Conservation (phyloP, 2,329 filamentous ascomycete genomes). For the Diaporthe destruens region DNA sequence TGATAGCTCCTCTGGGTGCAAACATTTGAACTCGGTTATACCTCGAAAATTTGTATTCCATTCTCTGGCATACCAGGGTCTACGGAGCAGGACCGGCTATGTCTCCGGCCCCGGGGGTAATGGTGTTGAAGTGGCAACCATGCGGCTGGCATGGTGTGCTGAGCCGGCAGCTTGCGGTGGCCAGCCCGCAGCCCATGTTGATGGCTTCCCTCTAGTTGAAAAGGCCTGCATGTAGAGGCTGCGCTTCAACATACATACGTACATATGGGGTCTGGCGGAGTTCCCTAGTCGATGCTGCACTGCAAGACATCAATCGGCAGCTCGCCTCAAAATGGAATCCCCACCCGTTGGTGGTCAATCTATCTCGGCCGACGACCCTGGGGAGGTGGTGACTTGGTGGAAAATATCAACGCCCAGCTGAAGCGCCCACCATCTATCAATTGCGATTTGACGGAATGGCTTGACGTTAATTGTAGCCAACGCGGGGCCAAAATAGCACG, state of each 20-base stretch:
- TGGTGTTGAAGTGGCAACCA: too few relatives aligned
- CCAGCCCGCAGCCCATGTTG: background rate
- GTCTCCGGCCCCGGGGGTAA: too few relatives aligned
- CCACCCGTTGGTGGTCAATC: background rate
- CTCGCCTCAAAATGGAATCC: background rate
- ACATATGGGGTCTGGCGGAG: background rate
- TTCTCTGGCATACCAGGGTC: background rate
- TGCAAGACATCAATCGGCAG: conserved; percentile 15
- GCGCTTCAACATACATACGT: too few relatives aligned
- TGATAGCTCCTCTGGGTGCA: background rate
- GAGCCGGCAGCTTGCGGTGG: too few relatives aligned
- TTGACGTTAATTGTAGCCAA: conserved; percentile 15
- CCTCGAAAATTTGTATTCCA: background rate
- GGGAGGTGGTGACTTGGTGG: background rate
- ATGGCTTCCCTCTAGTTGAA: background rate
- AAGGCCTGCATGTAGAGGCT: background rate
- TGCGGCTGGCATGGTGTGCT: background rate
- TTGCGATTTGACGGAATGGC: conserved; percentile 1
- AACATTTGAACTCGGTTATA: rapidly evolving
- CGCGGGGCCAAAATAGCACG: conserved; percentile 16
- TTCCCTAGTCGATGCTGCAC: background rate
- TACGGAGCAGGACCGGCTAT: background rate
- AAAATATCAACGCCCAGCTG: background rate
- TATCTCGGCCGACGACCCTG: background rate
- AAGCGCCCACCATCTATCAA: background rate